These are phyloP conservation scores for Backusella psychrophila DNA, from an alignment of 192 early-diverging fungal genomes.

Conservation along the genomic window DNA sequence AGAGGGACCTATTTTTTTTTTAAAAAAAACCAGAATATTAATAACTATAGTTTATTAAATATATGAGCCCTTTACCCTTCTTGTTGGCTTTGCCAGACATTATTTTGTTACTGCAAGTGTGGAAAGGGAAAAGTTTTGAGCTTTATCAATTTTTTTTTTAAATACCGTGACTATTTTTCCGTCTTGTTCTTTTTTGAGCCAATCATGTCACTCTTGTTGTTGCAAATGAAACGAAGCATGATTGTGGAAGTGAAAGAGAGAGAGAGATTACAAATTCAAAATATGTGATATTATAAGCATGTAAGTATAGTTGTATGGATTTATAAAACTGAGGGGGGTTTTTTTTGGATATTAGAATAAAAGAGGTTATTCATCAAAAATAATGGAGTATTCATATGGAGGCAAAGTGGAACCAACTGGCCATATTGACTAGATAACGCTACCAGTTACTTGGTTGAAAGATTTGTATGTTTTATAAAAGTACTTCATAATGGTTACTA, in stretches of 20 bases:
- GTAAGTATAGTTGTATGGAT: not conserved
- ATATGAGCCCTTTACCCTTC: not conserved
- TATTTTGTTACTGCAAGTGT: not conserved
- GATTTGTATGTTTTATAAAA: too few relatives aligned
- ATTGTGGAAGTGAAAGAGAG: not conserved
- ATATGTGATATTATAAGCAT: not conserved
- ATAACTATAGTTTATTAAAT: not conserved
- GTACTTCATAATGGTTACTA: too few relatives aligned
- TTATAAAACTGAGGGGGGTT: too few relatives aligned
- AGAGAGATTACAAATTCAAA: not conserved
- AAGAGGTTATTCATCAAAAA: not conserved
- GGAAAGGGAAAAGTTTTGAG: not conserved
- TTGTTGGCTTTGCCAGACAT: constrained; percentile 7
- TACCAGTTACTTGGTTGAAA: not conserved
- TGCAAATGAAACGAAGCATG: not conserved
- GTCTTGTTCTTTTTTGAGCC: not conserved
- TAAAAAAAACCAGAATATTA: not conserved
- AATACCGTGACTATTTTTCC: not conserved
- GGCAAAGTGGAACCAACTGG: not conserved
- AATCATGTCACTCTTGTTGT: not conserved
- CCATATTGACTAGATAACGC: not conserved
- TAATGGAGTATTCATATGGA: not conserved
- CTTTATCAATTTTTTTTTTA: not conserved
- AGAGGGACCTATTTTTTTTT: constrained; percentile 14
- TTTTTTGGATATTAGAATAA: not conserved